Evolutionary conservation across 1,284 basidiomycete genomes (phyloP), one percentile per base, ranked within the genome.

Genomic region (Marasmius oreades): DNA sequence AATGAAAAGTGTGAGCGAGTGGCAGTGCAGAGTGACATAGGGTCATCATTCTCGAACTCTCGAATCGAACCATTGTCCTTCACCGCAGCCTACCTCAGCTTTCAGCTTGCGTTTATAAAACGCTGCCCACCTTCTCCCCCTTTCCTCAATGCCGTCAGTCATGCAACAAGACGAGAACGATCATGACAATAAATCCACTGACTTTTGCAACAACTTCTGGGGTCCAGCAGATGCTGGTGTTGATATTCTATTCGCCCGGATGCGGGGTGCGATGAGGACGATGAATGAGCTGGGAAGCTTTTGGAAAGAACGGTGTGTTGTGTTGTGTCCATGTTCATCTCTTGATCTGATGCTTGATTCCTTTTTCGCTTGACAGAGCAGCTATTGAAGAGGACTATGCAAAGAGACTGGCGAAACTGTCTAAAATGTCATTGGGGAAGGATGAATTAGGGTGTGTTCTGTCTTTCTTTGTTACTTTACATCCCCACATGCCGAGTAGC

Each of bases 121-220:
- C 10, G 18, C 45, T 34, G n/a, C 20, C 18, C 22, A 36, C 39
- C 36, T 33, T 44, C 44, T 31, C n/a, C 23, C 34, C 20, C 26
- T 51, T 28, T 18, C 33, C 16, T 36, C 24, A 36, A n/a, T 20
- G 20, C 34, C 12, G 20, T 23, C 26, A 42, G 8, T 20, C 12
- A 14, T 20, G 20, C 11, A 28, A 18, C 51, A 33, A 44, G 26
- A 23, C n/a, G 39, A 42, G 39, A 16, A 31, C 28, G 28, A 16
- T 14, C 16, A 42, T 42, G 39, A 42, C 31, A 54, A 28, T 60
- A 75, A 79, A 54, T 80, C 82, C 12, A 75, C 87, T 64, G 91
- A 96, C 75, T 98, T 95, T 73, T 98, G 95, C 73, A 99, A 99
- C 71, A 85, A 94, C 1, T 99, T 98, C 75, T 98, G 96, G 96